Evolutionary conservation across 352 stramenopile genomes (phyloP).

Genomic region (Pilasporangium apinafurcum): DNA sequence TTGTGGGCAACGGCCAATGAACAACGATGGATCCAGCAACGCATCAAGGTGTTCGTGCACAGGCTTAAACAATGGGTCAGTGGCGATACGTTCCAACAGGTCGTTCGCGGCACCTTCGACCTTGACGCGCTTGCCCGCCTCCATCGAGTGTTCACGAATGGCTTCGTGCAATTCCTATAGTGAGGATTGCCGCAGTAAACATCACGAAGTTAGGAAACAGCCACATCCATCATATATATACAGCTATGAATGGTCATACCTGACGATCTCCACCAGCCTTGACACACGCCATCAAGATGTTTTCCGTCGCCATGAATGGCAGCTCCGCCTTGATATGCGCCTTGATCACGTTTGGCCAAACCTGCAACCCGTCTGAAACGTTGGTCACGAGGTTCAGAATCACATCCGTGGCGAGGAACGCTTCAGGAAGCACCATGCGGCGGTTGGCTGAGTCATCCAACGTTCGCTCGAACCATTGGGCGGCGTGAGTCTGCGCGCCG

Average conservation of each 20-base stretch:
- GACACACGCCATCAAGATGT: slow-evolving; percentile 99
- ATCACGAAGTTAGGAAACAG: neutral
- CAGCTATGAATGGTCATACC: neutral
- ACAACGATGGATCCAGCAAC: slow-evolving; percentile 95
- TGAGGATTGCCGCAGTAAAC: neutral
- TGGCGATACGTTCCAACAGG: slow-evolving; percentile 94
- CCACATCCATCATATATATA: no score
- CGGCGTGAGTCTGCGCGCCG: slow-evolving; percentile 94
- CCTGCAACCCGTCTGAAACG: slow-evolving; percentile 96
- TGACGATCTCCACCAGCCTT: slow-evolving; percentile 98
- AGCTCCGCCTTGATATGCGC: slow-evolving; percentile 97
- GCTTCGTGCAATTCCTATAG: slow-evolving; percentile 93
- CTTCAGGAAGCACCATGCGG: slow-evolving; percentile 96
- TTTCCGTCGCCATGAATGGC: slow-evolving; percentile 99
- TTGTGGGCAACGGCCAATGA: slow-evolving; percentile 96
- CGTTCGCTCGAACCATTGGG: slow-evolving; percentile 99
- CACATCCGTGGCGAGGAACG: slow-evolving; percentile 97
- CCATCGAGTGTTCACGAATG: slow-evolving; percentile 99
- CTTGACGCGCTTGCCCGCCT: slow-evolving; percentile 96
- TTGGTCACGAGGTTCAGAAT: slow-evolving; percentile 97
- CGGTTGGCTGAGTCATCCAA: slow-evolving; percentile 98
- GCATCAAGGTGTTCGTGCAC: slow-evolving; percentile 94
- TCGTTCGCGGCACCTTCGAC: slow-evolving; percentile 97
- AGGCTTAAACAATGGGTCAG: slow-evolving; percentile 91
- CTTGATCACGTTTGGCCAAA: slow-evolving; percentile 94